Conservation (phyloP, 371 early-diverging fungal genomes). For the Syncephalastrum contaminatum region DNA sequence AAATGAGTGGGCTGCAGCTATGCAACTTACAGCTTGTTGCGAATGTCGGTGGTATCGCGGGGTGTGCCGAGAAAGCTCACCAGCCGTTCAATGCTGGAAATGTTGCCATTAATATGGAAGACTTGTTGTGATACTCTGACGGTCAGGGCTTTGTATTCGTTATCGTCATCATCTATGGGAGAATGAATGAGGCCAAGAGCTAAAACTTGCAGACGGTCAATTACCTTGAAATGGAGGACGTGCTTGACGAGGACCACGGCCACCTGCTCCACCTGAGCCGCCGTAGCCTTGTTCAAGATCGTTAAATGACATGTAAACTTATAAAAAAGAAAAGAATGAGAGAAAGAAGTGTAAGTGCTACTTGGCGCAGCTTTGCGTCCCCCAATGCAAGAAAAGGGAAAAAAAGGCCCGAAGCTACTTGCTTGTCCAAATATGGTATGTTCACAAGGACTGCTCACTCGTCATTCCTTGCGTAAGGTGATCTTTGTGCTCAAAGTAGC, state of each 20-base stretch:
- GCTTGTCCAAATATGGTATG: too few relatives aligned
- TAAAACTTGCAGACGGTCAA: neutral
- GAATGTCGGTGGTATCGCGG: constrained; percentile 75
- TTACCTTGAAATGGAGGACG: constrained; percentile 16
- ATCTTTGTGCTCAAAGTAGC: too few relatives aligned
- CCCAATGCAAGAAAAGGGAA: too few relatives aligned
- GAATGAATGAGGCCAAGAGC: neutral
- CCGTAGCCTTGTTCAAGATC: constrained; percentile 57
- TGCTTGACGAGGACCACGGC: constrained; percentile 11
- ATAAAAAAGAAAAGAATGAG: neutral
- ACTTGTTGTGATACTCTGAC: constrained; percentile 71
- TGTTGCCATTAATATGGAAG: constrained; percentile 75
- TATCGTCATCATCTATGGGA: constrained; percentile 43
- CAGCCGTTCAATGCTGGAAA: constrained; percentile 78
- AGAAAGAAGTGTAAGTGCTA: neutral
- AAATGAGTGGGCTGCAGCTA: constrained; percentile 6
- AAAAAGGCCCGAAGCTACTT: too few relatives aligned
- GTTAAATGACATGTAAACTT: constrained; percentile 50
- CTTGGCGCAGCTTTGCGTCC: neutral
- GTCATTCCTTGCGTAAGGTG: too few relatives aligned
- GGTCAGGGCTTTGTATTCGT: constrained; percentile 52
- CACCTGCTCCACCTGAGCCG: constrained; percentile 19
- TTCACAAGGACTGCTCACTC: too few relatives aligned
- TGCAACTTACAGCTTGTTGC: constrained; percentile 68
- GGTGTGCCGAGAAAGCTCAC: constrained; percentile 77